Evolutionary conservation across 345 rosid species (phyloP), one percentile per base, ranked within the genome.

Genomic region (Anastatica hierochuntica): DNA sequence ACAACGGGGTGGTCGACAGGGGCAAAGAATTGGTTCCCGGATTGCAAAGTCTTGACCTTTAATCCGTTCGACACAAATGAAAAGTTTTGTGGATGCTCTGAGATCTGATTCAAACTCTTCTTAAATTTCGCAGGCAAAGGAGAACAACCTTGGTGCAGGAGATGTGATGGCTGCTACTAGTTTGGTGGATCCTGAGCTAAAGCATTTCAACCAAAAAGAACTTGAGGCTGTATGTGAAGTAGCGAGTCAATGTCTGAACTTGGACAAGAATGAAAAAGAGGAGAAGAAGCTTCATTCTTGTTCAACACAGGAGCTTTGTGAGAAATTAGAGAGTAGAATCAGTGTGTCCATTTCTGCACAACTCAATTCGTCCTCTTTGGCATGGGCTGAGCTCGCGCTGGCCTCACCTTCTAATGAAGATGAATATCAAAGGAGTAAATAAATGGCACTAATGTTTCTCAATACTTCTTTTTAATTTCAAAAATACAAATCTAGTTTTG

Each of bases 361-460:
- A 63, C 70, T 83, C 30, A 77, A 68, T 72, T 73, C 97, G 0
- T 81, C 95, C 21, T 79, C 97, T 45, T 64, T 88, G 76, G 99
- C 97, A 0, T 94, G 99, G 99, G 97, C 99, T 0, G 97, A 94
- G 77, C 85, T 78, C 10, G 97, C 88, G 0, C 78, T 94, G 39
- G 71, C 85, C 12, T 81, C 96, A 0, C 69, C 69, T 21, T 48
- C 39, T 79, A 66, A 77, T 53, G 36, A 64, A 61, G 58, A 49
- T 8, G 50, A 56, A 13, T 30, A 41, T 21, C 56, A 64, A 40
- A 57, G 26, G 49, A 44, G 48, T 29, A 49, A 39, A 47, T 54
- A 53, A 29, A 29, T 1, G 3, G 1, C 5, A 21, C 24, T n/a
- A n/a, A 23, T 23, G 4, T 23, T 23, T 29, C 10, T 29, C 5